These are phyloP conservation scores for Fraxinus floribunda DNA, from an alignment of 305 asterid genomes.

Conservation along the genomic window DNA sequence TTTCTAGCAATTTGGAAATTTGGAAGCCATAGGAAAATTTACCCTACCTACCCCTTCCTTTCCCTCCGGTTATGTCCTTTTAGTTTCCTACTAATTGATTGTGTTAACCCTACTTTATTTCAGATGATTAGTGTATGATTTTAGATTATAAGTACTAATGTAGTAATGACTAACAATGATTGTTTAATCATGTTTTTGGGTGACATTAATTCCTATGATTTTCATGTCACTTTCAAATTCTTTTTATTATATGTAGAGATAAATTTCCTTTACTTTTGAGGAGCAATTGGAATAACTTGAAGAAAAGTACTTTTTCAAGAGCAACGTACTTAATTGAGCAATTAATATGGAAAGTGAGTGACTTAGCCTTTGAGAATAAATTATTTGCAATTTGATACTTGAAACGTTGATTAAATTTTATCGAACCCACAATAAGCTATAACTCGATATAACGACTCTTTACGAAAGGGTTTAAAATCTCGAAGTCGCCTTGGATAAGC, in stretches of 20 bases:
- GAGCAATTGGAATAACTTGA: background rate
- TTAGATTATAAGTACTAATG: background rate
- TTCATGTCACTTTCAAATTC: background rate
- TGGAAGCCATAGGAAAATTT: slow-evolving; percentile 24
- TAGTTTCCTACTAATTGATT: slow-evolving; percentile 1
- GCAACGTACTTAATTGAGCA: background rate
- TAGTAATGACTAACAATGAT: slow-evolving; percentile 30
- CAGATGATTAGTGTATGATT: background rate
- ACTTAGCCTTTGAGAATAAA: background rate
- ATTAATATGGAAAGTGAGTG: background rate
- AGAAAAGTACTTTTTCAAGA: background rate
- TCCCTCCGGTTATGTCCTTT: background rate
- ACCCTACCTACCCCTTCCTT: background rate
- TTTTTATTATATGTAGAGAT: background rate
- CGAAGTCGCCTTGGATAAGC: no score
- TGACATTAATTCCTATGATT: slow-evolving; percentile 8
- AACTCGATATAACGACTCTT: background rate
- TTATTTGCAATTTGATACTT: background rate
- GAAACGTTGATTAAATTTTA: background rate
- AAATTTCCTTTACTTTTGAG: background rate
- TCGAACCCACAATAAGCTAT: no score
- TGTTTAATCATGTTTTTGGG: slow-evolving; percentile 19
- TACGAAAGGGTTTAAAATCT: background rate
- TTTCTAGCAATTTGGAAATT: slow-evolving; percentile 3
- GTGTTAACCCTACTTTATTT: background rate